Conservation (phyloP, 1,284 basidiomycete species). For the Fomitopsis betulina region DNA sequence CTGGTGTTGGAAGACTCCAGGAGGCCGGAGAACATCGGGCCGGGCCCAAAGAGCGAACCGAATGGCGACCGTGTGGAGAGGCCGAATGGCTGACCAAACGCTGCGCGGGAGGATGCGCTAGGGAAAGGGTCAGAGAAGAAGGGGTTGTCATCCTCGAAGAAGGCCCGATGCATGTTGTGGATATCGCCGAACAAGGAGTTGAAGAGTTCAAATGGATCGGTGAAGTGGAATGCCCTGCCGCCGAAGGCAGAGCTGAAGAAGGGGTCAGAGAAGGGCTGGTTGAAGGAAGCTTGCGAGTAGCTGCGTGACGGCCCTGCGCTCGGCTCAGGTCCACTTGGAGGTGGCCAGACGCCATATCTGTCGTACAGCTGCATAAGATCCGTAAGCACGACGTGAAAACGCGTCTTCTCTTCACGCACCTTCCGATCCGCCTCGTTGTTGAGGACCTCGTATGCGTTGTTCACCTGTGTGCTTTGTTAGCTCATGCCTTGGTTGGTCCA, state of each 20-base stretch:
- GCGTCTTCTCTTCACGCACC: conserved; percentile 20
- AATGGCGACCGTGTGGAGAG: conserved; percentile 3
- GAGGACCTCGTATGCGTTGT: conserved; percentile 49
- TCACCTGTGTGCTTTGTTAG: conserved; percentile 28
- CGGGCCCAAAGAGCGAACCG: conserved; percentile 9
- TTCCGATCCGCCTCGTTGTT: conserved; percentile 37
- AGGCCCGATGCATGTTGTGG: conserved; percentile 30
- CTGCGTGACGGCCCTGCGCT: conserved; percentile 24
- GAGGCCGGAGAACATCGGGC: conserved; percentile 12
- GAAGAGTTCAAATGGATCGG: conserved; percentile 71
- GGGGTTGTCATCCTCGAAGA: conserved; percentile 21
- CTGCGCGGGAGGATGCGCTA: conserved; percentile 15
- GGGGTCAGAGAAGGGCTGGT: conserved; percentile 21
- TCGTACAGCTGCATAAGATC: conserved; percentile 53
- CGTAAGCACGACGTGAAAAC: not conserved
- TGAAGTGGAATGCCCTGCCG: conserved; percentile 40
- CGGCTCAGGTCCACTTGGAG: conserved; percentile 35
- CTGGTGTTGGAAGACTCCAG: conserved; percentile 10
- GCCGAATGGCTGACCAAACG: conserved; percentile 15
- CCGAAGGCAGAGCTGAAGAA: conserved; percentile 28
- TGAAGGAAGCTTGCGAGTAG: conserved; percentile 4
- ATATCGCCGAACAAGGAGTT: conserved; percentile 58
- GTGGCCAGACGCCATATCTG: conserved; percentile 65
- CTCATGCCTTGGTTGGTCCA: not conserved
- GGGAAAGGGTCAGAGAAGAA: conserved; percentile 12